Conservation (phyloP, 768 basidiomycete genomes). For the Agrocybe chaxingu region DNA sequence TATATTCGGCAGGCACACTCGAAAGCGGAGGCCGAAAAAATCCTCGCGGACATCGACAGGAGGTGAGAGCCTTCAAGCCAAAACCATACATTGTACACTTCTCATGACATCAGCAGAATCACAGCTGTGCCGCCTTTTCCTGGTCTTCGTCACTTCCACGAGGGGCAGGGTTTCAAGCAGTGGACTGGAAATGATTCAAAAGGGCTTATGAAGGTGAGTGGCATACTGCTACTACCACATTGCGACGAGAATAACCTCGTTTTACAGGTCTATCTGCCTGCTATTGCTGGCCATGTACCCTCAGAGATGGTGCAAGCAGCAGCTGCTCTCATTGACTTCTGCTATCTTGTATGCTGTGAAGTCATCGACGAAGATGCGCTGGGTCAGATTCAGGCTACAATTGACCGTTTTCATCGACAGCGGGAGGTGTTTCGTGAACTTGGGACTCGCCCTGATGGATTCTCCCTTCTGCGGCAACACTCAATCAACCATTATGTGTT, state of each 20-base stretch:
- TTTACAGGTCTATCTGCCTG: constrained; percentile 19
- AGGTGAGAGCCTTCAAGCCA: constrained; percentile 13
- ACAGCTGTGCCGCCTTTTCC: constrained; percentile 23
- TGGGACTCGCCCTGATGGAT: constrained; percentile 9
- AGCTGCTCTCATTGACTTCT: constrained; percentile 29
- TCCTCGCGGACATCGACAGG: constrained; percentile 29
- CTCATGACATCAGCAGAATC: constrained; percentile 17
- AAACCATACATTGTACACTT: neutral
- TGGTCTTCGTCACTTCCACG: constrained; percentile 23
- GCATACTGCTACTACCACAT: neutral
- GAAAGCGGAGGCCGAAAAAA: constrained; percentile 11
- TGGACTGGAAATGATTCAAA: constrained; percentile 39
- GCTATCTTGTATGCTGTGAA: constrained; percentile 24
- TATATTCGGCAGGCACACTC: constrained; percentile 20
- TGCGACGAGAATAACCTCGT: neutral
- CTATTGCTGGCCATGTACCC: constrained; percentile 15
- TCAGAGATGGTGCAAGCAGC: constrained; percentile 16
- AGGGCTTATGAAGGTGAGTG: constrained; percentile 34
- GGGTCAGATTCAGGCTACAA: neutral
- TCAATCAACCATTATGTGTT: constrained; percentile 16
- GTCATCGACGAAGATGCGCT: constrained; percentile 6
- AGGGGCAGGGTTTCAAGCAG: constrained; percentile 30
- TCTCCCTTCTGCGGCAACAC: constrained; percentile 22
- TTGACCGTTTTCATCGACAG: constrained; percentile 21
- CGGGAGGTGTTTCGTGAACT: constrained; percentile 24